Base-by-base conservation (phyloP, 306 rosid species). In the Carpinus viminea region DNA sequence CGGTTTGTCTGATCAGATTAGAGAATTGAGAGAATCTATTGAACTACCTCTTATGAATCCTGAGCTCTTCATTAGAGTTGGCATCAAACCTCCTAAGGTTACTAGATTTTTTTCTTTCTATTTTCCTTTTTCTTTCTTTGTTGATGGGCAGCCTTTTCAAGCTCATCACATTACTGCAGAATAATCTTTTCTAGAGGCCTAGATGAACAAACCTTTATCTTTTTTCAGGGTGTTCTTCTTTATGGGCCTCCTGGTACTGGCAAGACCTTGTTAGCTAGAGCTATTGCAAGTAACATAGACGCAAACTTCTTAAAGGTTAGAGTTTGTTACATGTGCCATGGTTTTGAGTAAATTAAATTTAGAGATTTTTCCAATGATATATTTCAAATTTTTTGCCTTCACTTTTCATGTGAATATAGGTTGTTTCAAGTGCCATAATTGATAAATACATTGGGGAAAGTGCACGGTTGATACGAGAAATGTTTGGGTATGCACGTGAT, bases 161-260 rank as follows among this genome's bases (percentile, higher is more conserved):
- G 20, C 24, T 24, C 68, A 26, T 45, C 57, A 79, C 31, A 62
- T 34, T 76, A 34, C 10, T 62, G 43, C 69, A 18, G 43, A 18
- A 43, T 17, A 41, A 10, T 68, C 28, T 18, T 68, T 8, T 50
- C 20, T 60, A 61, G 21, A 51, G 78, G 74, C 26, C 71, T 36
- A 68, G 9, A 13, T 38, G 64, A 72, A 11, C 74, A 59, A 28
- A 68, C 68, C 56, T 53, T 76, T 20, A 73, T 48, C 26, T 51
- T 85, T 24, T 75, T 83, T 73, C 86, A 94, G 98, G 96, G 98
- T 78, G 98, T 94, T 82, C 97, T 94, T 75, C 97, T 94, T 28
- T 94, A 94, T 75, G 98, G 98, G 53, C 97, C 98, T 84, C 98
- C 98, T 34, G 97, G 98, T 64, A 94, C 98, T 20, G 98, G 97